Base-by-base conservation (phyloP, 495 filamentous ascomycete genomes). In the Entonaema liquescens region DNA sequence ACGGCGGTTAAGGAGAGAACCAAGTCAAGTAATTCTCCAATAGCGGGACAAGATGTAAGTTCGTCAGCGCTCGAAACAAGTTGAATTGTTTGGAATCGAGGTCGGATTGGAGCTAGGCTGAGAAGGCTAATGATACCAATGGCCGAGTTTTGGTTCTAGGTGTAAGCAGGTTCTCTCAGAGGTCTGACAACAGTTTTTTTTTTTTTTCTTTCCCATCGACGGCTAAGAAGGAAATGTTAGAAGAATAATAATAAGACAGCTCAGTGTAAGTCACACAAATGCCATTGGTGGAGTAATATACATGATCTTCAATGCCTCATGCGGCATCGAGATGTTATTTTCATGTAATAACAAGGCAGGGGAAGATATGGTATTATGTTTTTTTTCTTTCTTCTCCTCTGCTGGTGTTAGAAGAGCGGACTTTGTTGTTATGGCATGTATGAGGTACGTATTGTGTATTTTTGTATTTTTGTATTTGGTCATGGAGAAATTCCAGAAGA, bases 281-380 rank as follows among this genome's bases (percentile, higher is more conserved):
- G 70, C 70, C 70, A 73, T 73, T 73, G 70, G 65, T 66, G 58
- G 59, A 73, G 47, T 62, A 66, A 68, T 69, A 69, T 66, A 73
- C 70, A 73, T 73, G 57, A 66, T 73, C 60, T 56, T 73, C 65
- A 69, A 73, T 73, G 70, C 65, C 65, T 62, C 49, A 33, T 65
- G 57, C 55, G 61, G 62, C 70, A 73, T 73, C 62, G 70, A 73
- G 70, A 69, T 68, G 47, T 59, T 58, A 42, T 58, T 58, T 36
- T 62, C 49, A 65, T 65, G 64, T 61, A 40, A 53, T 28, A 17
- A 47, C 12, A 15, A 26, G 25, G 21, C 21, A 31, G 28, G 52
- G 52, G 23, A 33, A 55, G 26, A 35, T n/a, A 8, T 42, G 15
- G 15, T 5, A 42, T 33, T n/a, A n/a, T n/a, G n/a, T n/a, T n/a